Evolutionary conservation across 2,329 filamentous ascomycete species (phyloP).

Genomic region (Penicillium sp.): DNA sequence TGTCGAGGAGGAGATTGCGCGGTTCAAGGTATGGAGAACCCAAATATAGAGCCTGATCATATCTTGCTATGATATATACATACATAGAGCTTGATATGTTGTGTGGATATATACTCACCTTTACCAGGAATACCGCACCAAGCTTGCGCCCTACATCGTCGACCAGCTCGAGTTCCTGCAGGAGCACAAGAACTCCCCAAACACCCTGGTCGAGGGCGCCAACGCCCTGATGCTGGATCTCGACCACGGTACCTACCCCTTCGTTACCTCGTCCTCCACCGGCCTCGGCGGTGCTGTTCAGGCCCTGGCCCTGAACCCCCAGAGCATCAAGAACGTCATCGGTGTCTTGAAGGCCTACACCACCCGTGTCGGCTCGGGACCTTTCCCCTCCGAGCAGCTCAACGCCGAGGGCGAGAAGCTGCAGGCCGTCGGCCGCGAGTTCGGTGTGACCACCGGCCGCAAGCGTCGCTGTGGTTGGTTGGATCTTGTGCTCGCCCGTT

Average conservation of each 20-base stretch:
- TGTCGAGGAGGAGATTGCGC: constrained; percentile 59
- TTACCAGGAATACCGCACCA: constrained; percentile 37
- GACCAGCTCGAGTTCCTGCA: constrained; percentile 54
- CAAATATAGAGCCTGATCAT: background rate
- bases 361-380: constrained; percentile 59
- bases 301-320: constrained; percentile 59
- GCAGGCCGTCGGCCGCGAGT: constrained; percentile 56
- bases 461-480: constrained; percentile 65
- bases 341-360: constrained; percentile 68
- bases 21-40: constrained; percentile 51
- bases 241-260: constrained; percentile 55
- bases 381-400: constrained; percentile 63
- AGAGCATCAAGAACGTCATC: constrained; percentile 58
- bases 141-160: constrained; percentile 39
- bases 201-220: constrained; percentile 63
- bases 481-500: constrained; percentile 64
- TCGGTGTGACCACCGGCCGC: constrained; percentile 60
- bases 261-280: constrained; percentile 50
- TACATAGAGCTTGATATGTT: background rate
- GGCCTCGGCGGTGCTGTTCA: constrained; percentile 55
- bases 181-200: constrained; percentile 54
- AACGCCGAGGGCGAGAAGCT: constrained; percentile 58
- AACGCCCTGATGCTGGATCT: constrained; percentile 65
- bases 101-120: background rate
- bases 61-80: background rate